Conservation (phyloP, 2,329 filamentous ascomycete genomes). For the Trichothecium roseum region DNA sequence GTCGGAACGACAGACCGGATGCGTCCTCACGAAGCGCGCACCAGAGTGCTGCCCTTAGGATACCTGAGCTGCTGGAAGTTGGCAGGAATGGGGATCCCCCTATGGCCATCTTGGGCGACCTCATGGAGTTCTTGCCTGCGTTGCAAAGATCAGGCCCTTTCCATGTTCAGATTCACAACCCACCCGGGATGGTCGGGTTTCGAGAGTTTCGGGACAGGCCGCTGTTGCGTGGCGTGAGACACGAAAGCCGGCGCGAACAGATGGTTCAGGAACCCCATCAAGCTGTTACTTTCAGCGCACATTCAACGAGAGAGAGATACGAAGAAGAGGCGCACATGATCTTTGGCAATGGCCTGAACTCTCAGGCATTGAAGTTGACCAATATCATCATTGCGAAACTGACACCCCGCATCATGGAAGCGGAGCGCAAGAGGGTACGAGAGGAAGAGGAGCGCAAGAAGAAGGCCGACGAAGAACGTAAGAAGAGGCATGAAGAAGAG, state of each 20-base stretch:
- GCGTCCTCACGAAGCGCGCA: constrained; percentile 36
- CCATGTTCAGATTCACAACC: constrained; percentile 42
- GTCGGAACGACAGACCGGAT: constrained; percentile 44
- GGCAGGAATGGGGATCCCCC: constrained; percentile 33
- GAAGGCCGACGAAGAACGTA: constrained; percentile 47
- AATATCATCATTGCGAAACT: constrained; percentile 62
- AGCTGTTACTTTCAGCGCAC: constrained; percentile 64
- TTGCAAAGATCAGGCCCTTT: constrained; percentile 28
- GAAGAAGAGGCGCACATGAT: constrained; percentile 82
- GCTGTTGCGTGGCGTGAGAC: neutral
- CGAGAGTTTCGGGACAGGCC: constrained; percentile 45
- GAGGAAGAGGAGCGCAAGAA: constrained; percentile 39
- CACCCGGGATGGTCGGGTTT: constrained; percentile 32
- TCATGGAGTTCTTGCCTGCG: constrained; percentile 43
- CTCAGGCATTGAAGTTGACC: constrained; percentile 61
- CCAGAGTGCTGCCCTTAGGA: constrained; percentile 41
- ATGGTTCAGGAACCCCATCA: constrained; percentile 51
- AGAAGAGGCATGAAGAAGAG: constrained; percentile 55
- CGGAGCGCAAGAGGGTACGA: constrained; percentile 61
- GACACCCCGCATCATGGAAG: constrained; percentile 74
- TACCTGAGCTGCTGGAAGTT: constrained; percentile 34
- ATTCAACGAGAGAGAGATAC: constrained; percentile 68
- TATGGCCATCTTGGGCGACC: constrained; percentile 43
- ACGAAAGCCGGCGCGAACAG: neutral
- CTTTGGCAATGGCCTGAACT: constrained; percentile 52